These are phyloP conservation scores for Schizothecium vesticola DNA, from an alignment of 495 filamentous ascomycete species.

Conservation along the genomic window DNA sequence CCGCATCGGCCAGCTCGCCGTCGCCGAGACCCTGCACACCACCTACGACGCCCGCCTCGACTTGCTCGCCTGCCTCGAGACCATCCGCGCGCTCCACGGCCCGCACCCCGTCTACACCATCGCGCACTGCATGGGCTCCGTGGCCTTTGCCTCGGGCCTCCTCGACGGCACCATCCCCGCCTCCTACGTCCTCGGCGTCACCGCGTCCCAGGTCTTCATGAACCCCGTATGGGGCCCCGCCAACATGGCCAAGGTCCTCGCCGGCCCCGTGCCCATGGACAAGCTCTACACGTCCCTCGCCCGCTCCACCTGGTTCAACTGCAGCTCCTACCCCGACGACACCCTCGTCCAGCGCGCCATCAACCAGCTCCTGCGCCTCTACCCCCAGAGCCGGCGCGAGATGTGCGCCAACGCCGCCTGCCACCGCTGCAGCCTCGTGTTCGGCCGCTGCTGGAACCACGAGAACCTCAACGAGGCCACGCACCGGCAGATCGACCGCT, in stretches of 20 bases:
- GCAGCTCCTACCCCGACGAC: constrained; percentile 43
- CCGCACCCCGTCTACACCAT: constrained; percentile 52
- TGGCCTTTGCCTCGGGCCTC: constrained; percentile 54
- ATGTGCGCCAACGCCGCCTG: constrained; percentile 59
- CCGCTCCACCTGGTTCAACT: constrained; percentile 49
- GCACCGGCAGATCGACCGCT: constrained; percentile 55
- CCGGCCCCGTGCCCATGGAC: constrained; percentile 42
- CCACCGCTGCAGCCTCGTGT: constrained; percentile 55
- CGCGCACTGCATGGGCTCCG: constrained; percentile 62
- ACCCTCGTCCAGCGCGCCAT: constrained; percentile 43
- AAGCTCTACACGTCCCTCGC: constrained; percentile 41
- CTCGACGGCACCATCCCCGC: constrained; percentile 59
- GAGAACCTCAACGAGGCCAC: constrained; percentile 58
- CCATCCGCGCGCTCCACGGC: constrained; percentile 39
- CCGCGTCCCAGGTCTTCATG: constrained; percentile 60
- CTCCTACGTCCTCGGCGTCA: constrained; percentile 56
- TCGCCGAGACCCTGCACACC: constrained; percentile 50
- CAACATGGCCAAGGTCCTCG: constrained; percentile 54
- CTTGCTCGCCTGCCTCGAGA: constrained; percentile 51
- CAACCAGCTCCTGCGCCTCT: constrained; percentile 55
- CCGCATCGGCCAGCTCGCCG: constrained; percentile 53
- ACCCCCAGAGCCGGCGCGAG: constrained; percentile 51
- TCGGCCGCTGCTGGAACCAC: constrained; percentile 63
- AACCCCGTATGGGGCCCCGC: constrained; percentile 54
- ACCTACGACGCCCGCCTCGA: constrained; percentile 60